These are phyloP conservation scores for Erodium chrysanthum DNA, from an alignment of 441 rosid genomes.

Conservation along the genomic window DNA sequence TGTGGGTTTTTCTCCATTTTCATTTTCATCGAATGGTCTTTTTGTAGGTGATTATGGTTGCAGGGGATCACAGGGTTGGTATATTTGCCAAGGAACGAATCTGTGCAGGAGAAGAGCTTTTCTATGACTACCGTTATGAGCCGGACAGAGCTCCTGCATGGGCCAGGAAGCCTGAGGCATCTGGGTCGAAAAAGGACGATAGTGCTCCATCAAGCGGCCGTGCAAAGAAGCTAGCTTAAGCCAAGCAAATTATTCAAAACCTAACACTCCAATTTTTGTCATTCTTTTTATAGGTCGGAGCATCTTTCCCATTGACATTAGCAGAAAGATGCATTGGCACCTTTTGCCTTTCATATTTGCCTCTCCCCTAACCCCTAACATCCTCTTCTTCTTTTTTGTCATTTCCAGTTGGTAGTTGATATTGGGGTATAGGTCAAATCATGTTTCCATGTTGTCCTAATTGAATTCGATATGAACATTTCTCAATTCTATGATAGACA, in stretches of 20 bases:
- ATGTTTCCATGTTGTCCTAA: neutral
- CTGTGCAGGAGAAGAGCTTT: constrained; percentile 79
- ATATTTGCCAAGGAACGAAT: constrained; percentile 94
- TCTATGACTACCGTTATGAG: constrained; percentile 89
- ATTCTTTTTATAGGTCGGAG: constrained; percentile 40
- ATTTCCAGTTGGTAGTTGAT: neutral
- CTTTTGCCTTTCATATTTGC: neutral
- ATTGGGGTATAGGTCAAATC: neutral
- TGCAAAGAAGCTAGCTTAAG: constrained; percentile 88
- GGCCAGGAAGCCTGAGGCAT: constrained; percentile 91
- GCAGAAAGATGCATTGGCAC: constrained; percentile 15
- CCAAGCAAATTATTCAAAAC: constrained; percentile 20
- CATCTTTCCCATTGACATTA: constrained; percentile 28
- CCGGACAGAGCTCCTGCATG: constrained; percentile 95
- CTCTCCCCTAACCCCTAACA: too few species aligned
- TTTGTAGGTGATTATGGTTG: constrained; percentile 91
- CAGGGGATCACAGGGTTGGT: constrained; percentile 94
- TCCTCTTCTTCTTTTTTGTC: neutral
- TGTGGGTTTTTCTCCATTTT: neutral
- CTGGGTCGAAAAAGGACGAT: constrained; percentile 80
- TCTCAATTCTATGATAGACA: neutral
- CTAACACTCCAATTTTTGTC: constrained; percentile 23
- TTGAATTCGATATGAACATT: neutral
- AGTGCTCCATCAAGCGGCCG: constrained; percentile 71
- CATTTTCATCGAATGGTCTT: neutral